Percentiles rank a stretch among this genome's conserved stretches.
Evolutionary conservation across 106 monocot species (phyloP).

Genomic region (Allium fistulosum): DNA sequence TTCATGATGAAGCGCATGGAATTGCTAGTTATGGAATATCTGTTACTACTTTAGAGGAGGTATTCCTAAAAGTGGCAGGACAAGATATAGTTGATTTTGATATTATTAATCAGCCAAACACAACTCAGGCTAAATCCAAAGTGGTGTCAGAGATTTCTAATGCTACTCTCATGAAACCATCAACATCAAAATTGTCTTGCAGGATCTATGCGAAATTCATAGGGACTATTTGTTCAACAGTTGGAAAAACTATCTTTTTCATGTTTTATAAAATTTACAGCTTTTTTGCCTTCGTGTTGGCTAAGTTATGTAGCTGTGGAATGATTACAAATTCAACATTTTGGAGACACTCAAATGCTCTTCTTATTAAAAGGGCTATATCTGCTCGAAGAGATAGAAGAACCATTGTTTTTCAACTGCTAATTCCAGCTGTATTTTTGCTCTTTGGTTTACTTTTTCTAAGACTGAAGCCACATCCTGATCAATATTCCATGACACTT

Average conservation of each 20-base stretch:
- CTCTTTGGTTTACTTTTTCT: slow-evolving; percentile 70
- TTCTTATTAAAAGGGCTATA: slow-evolving; percentile 61
- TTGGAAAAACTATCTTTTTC: slow-evolving; percentile 28
- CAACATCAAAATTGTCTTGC: slow-evolving; percentile 12
- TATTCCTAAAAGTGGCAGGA: slow-evolving; percentile 78
- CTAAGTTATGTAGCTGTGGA: slow-evolving; percentile 47
- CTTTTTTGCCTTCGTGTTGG: slow-evolving; percentile 29
- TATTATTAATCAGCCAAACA: slow-evolving; percentile 11
- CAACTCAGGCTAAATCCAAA: slow-evolving; percentile 12
- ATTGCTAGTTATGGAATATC: slow-evolving; percentile 90
- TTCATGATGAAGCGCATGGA: slow-evolving; percentile 19
- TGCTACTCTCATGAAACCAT: slow-evolving; percentile 10
- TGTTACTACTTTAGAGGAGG: slow-evolving; percentile 89
- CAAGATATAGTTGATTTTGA: slow-evolving; percentile 34
- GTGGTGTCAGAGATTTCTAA: slow-evolving; percentile 23
- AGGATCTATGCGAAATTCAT: slow-evolving; percentile 19
- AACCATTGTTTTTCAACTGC: slow-evolving; percentile 76
- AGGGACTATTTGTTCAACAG: slow-evolving; percentile 22
- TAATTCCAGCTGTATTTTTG: slow-evolving; percentile 71
- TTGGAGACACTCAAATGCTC: slow-evolving; percentile 72
- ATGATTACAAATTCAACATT: slow-evolving; percentile 44
- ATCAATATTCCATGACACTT: slow-evolving; percentile 55
- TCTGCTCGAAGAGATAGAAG: slow-evolving; percentile 71
- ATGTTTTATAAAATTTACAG: slow-evolving; percentile 26
- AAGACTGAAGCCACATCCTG: slow-evolving; percentile 85